Percentiles rank a stretch among this genome's conserved stretches.
Evolutionary conservation across 2,329 filamentous ascomycete species (phyloP).

Genomic region (Diaporthe humulicola): DNA sequence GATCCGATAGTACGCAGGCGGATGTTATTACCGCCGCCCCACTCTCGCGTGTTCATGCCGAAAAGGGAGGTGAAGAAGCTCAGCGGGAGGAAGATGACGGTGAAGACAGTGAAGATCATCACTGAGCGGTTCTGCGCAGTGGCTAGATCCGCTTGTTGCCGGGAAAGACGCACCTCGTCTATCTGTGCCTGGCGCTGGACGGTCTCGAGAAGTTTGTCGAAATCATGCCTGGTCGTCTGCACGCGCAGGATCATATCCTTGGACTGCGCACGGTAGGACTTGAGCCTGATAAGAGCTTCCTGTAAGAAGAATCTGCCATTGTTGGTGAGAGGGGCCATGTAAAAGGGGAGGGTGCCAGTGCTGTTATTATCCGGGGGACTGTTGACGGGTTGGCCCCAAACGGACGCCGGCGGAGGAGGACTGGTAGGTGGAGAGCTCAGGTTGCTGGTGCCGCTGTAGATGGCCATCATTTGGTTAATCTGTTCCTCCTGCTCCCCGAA

Average conservation of each 20-base stretch:
- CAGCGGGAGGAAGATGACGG: constrained; percentile 49
- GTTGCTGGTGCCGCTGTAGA: neutral
- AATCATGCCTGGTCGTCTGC: constrained; percentile 22
- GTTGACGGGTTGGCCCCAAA: neutral
- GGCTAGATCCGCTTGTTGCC: constrained; percentile 36
- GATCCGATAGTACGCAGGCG: constrained; percentile 25
- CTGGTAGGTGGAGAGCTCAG: neutral
- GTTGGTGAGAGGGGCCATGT: neutral
- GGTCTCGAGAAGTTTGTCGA: constrained; percentile 33
- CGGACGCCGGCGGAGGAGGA: neutral
- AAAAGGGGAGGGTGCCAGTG: neutral
- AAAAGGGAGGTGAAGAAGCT: constrained; percentile 41
- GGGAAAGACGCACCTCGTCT: constrained; percentile 34
- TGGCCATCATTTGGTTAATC: constrained; percentile 4
- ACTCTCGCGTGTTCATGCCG: constrained; percentile 42
- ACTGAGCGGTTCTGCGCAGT: constrained; percentile 47
- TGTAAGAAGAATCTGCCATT: constrained; percentile 23
- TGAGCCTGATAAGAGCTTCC: constrained; percentile 11
- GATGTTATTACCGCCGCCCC: constrained; percentile 31
- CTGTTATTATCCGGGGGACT: neutral
- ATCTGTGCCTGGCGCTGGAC: constrained; percentile 35
- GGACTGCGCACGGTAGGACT: constrained; percentile 18
- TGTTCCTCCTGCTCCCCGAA: constrained; percentile 31
- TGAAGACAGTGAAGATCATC: constrained; percentile 50
- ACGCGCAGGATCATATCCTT: constrained; percentile 31